Evolutionary conservation across 805 yeast species (phyloP).

Genomic region (Kluyveromyces starmeri): DNA sequence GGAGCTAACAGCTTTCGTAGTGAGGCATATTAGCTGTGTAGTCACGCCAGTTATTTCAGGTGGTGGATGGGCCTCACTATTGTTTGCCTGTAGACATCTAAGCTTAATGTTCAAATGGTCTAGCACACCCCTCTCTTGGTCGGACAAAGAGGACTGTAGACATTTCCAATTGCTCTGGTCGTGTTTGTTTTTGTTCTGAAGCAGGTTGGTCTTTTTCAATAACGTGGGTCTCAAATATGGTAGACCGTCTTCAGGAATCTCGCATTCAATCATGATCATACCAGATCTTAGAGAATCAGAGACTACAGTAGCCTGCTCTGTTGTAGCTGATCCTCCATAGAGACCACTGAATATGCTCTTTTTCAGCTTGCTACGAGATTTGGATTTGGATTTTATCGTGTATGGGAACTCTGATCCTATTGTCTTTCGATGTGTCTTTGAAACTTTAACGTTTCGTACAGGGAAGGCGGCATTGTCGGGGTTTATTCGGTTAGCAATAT

Average conservation of each 20-base stretch:
- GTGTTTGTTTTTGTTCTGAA: constrained; percentile 26
- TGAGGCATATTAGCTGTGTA: constrained; percentile 28
- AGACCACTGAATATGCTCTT: constrained; percentile 23
- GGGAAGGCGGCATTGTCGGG: constrained; percentile 8
- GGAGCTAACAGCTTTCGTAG: constrained; percentile 28
- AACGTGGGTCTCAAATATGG: constrained; percentile 33
- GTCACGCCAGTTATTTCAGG: constrained; percentile 26
- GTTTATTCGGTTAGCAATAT: constrained; percentile 18
- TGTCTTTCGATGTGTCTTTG: constrained; percentile 8
- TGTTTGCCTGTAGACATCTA: constrained; percentile 27
- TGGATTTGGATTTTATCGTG: constrained; percentile 17
- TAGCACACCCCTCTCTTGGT: constrained; percentile 22
- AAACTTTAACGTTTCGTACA: constrained; percentile 10
- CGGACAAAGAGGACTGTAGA: constrained; percentile 22
- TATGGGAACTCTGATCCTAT: constrained; percentile 26
- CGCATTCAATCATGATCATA: constrained; percentile 23
- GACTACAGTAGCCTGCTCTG: constrained; percentile 1
- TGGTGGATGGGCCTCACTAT: constrained; percentile 22
- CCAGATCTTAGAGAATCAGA: constrained; percentile 20
- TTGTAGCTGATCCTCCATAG: constrained; percentile 7
- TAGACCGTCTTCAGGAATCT: constrained; percentile 28
- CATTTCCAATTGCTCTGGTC: constrained; percentile 31
- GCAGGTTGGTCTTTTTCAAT: constrained; percentile 30
- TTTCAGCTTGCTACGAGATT: constrained; percentile 13
- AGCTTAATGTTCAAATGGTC: constrained; percentile 24